A percentile compares a stretch with the other conserved stretches of the same genome.
Evolutionary conservation across 129 eudicot species (phyloP).

Genomic region (Lactuca saligna): DNA sequence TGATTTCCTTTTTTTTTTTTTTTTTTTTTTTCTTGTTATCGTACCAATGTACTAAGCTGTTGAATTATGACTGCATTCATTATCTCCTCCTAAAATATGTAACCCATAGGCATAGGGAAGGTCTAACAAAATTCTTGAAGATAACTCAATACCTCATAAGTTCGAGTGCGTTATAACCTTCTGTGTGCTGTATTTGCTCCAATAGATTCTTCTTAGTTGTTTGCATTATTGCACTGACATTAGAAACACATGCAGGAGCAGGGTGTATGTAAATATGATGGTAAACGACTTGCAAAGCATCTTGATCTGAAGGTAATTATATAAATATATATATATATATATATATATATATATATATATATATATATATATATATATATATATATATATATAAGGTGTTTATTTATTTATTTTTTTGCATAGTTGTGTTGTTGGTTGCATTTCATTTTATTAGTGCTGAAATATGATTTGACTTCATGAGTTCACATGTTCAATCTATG

Average conservation of each 20-base stretch:
- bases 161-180: no score
- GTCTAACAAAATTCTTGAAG: neutral
- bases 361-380: no score
- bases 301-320: conserved; percentile 21
- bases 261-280: conserved; percentile 11
- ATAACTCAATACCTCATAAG: no score
- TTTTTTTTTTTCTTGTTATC: no score
- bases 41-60: no score
- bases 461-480: neutral
- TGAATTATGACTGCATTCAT: no score
- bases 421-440: conserved; percentile 3
- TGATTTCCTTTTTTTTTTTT: no score
- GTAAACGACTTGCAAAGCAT: conserved; percentile 12
- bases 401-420: neutral
- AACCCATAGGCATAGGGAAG: neutral
- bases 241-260: conserved; percentile 19
- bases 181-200: neutral
- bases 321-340: neutral
- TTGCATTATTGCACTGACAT: conserved; percentile 11
- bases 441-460: neutral
- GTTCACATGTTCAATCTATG: neutral
- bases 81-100: neutral
- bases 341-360: neutral
- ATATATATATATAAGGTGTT: no score
- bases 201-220: neutral